Conservation (phyloP, 371 early-diverging fungal genomes). For the Spiromyces aspiralis region DNA sequence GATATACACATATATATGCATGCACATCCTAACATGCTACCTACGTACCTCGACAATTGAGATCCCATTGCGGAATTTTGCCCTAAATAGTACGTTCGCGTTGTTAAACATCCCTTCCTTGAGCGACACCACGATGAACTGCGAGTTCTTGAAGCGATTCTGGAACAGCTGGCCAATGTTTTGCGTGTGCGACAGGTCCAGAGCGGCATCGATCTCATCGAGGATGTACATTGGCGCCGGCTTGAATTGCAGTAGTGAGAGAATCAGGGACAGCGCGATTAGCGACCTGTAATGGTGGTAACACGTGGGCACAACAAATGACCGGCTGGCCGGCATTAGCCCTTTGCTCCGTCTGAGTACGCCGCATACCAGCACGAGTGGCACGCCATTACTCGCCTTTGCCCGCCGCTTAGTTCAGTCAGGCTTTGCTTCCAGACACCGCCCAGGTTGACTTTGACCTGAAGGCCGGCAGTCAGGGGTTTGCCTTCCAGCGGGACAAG, state of each 20-base stretch:
- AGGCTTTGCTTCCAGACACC: constrained; percentile 96
- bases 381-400: too few relatives aligned
- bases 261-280: constrained; percentile 87
- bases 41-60: constrained; percentile 65
- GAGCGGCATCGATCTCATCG: constrained; percentile 99
- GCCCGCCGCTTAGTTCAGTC: constrained; percentile 98
- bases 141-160: constrained; percentile 92
- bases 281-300: constrained; percentile 20
- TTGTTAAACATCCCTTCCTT: constrained; percentile 99
- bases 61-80: constrained; percentile 92
- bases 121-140: constrained; percentile 98
- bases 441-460: constrained; percentile 92
- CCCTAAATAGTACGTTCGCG: constrained; percentile 95
- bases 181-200: constrained; percentile 98
- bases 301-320: too few relatives aligned
- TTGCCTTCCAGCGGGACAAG: constrained; percentile 70
- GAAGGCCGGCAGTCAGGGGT: constrained; percentile 72
- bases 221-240: constrained; percentile 99
- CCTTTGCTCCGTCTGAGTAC: too few relatives aligned
- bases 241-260: constrained; percentile 94
- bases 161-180: constrained; percentile 96
- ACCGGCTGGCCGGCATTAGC: too few relatives aligned
- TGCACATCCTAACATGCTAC: constrained; percentile 4
- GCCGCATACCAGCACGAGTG: too few relatives aligned
- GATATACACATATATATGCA: too few relatives aligned